These are phyloP conservation scores for Smallanthus sonchifolius DNA, from an alignment of 129 eudicot genomes.

Conservation along the genomic window DNA sequence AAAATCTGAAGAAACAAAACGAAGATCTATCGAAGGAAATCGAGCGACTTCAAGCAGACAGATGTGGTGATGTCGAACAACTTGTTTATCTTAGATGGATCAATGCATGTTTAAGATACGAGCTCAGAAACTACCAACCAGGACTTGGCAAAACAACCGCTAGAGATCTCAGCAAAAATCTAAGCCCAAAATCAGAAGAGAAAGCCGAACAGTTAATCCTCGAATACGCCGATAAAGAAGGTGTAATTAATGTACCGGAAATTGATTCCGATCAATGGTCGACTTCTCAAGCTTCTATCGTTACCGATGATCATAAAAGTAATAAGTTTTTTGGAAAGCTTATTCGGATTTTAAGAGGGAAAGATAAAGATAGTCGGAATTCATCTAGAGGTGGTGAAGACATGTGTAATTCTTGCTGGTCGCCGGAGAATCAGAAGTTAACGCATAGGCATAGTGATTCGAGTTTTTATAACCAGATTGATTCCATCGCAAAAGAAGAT, in stretches of 20 bases:
- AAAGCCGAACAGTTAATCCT: slow-evolving; percentile 73
- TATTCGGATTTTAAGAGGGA: slow-evolving; percentile 45
- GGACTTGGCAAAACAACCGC: slow-evolving; percentile 63
- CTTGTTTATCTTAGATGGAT: slow-evolving; percentile 84
- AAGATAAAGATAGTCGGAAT: slow-evolving; percentile 18
- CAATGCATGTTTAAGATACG: slow-evolving; percentile 81
- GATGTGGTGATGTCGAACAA: slow-evolving; percentile 64
- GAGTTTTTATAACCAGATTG: slow-evolving; percentile 29
- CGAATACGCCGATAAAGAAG: slow-evolving; percentile 69
- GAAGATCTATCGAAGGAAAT: slow-evolving; percentile 51
- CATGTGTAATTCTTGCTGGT: slow-evolving; percentile 14
- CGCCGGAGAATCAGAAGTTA: slow-evolving; percentile 26
- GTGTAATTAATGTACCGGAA: background rate
- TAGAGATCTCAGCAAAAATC: slow-evolving; percentile 63
- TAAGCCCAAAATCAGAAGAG: slow-evolving; percentile 70
- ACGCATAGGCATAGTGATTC: slow-evolving; percentile 36
- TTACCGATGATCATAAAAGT: slow-evolving; percentile 41
- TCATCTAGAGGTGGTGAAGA: slow-evolving; percentile 35
- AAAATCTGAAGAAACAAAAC: slow-evolving; percentile 45
- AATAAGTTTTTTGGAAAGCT: slow-evolving; percentile 53
- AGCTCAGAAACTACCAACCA: slow-evolving; percentile 68
- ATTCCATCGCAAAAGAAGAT: slow-evolving; percentile 15
- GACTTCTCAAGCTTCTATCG: slow-evolving; percentile 49
- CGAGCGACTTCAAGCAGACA: slow-evolving; percentile 58
- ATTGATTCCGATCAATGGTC: slow-evolving; percentile 60